Conservation (phyloP, 208 protist genomes). For the Lotmaria passim region DNA sequence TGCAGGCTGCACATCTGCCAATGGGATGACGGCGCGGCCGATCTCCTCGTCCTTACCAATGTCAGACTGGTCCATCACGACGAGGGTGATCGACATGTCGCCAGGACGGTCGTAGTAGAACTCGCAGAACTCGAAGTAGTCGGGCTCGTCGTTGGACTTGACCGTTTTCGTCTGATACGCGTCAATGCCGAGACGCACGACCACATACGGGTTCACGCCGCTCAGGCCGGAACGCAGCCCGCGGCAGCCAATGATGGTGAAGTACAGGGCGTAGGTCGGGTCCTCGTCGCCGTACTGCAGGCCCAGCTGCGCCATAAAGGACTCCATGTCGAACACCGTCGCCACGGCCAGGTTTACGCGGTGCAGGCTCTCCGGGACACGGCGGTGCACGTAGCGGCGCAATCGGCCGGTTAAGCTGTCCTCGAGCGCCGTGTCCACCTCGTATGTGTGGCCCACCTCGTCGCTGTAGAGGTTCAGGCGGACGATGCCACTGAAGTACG, state of each 20-base stretch:
- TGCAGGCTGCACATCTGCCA: constrained; percentile 43
- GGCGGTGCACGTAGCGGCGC: constrained; percentile 63
- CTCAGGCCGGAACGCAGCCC: constrained; percentile 56
- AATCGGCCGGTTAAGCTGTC: constrained; percentile 69
- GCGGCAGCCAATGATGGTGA: constrained; percentile 80
- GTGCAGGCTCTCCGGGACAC: constrained; percentile 74
- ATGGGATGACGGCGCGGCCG: constrained; percentile 61
- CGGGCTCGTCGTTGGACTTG: constrained; percentile 67
- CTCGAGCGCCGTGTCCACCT: constrained; percentile 54
- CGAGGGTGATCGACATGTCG: constrained; percentile 54
- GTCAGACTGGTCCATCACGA: constrained; percentile 85
- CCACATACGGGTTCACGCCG: constrained; percentile 75
- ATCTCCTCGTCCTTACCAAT: constrained; percentile 66
- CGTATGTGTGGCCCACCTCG: constrained; percentile 70
- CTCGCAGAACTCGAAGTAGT: constrained; percentile 87
- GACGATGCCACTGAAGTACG: constrained; percentile 82
- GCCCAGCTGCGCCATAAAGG: constrained; percentile 74
- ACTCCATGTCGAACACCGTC: constrained; percentile 87
- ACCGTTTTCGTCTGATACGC: constrained; percentile 72
- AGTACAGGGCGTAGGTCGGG: constrained; percentile 69
- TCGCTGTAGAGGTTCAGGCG: constrained; percentile 66
- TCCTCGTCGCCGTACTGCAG: constrained; percentile 71
- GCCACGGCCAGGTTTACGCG: constrained; percentile 71
- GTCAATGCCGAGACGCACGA: constrained; percentile 73
- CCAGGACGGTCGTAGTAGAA: constrained; percentile 65